Base-by-base conservation (phyloP, 495 filamentous ascomycete genomes). In the Xylaria longipes region DNA sequence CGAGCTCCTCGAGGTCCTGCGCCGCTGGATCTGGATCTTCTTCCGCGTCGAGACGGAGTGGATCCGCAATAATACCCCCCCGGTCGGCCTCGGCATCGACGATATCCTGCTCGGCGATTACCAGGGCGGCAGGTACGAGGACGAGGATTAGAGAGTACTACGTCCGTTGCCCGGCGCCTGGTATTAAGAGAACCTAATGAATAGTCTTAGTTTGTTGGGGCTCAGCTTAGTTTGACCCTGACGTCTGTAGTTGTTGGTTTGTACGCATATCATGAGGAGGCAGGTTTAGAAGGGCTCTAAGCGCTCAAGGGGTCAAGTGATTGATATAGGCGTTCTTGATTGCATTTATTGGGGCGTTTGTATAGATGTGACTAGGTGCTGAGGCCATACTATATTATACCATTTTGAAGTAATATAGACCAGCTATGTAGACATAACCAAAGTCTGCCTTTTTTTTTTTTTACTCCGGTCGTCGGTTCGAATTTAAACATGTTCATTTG, bases 1-100 rank as follows among this genome's bases (percentile, higher is more conserved):
- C 73, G 91, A 97, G 83, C 83, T 92, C 46, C 82, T 96, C 22
- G 96, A 99, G 80, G 90, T 98, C 9, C 86, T 92, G 25, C 88
- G 96, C 50, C 87, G 96, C 22, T 98, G 95, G 94, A 88, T 98
- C 74, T 99, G 96, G 96, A 93, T 96, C 57, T 98, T 98, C 81
- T 94, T 98, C 79, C 89, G 96, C 3, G 89, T 94, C 29, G 96
- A 99, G 85, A 92, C 93, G 27, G 96, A 99, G 84, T 97, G 92
- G 92, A 87, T 93, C 58, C 81, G 84, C 52, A 85, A 79, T 67
- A 78, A 76, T 3, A 61, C 70, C 2, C 72, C 74, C 1, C 35
- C 65, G 14, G n/a, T 65, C 27, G 82, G 83, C 14, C 74, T 80
- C 33, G 84, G 77, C 5, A 70, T 74, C 35, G 80, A 85, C 52